Evolutionary conservation across 805 yeast genomes (phyloP).

Genomic region (Lipomyces orientalis): DNA sequence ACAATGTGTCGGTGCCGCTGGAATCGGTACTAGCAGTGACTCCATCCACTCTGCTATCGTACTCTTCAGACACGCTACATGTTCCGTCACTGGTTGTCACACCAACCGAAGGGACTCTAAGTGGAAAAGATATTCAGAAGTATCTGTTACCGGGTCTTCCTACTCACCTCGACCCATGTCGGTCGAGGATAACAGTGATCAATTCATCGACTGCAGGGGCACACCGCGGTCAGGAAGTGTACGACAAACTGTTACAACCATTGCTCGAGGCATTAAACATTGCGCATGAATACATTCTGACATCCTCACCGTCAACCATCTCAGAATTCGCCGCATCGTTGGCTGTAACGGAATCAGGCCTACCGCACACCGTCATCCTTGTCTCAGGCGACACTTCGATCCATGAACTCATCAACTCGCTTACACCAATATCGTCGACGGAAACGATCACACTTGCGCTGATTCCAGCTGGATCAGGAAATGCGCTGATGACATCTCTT

Average conservation of each 20-base stretch:
- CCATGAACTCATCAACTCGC: conserved; percentile 71
- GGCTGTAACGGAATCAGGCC: conserved; percentile 23
- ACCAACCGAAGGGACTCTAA: neutral
- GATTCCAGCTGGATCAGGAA: conserved; percentile 86
- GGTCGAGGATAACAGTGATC: conserved; percentile 43
- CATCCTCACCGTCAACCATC: conserved; percentile 43
- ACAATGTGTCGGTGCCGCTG: neutral
- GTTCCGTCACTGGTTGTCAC: conserved; percentile 4
- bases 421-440: conserved; percentile 37
- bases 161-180: conserved; percentile 13
- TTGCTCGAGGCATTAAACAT: conserved; percentile 45
- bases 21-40: neutral
- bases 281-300: conserved; percentile 47
- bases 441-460: conserved; percentile 36
- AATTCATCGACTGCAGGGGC: conserved; percentile 46
- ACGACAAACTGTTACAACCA: conserved; percentile 45
- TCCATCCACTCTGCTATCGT: neutral
- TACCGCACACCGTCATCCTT: conserved; percentile 55
- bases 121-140: neutral
- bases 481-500: conserved; percentile 72
- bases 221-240: conserved; percentile 39
- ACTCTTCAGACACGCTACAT: neutral
- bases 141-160: conserved; percentile 18
- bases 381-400: conserved; percentile 89
- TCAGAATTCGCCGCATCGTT: conserved; percentile 44